These are phyloP conservation scores for Thraustotheca clavata DNA, from an alignment of 352 stramenopile genomes.

Conservation along the genomic window DNA sequence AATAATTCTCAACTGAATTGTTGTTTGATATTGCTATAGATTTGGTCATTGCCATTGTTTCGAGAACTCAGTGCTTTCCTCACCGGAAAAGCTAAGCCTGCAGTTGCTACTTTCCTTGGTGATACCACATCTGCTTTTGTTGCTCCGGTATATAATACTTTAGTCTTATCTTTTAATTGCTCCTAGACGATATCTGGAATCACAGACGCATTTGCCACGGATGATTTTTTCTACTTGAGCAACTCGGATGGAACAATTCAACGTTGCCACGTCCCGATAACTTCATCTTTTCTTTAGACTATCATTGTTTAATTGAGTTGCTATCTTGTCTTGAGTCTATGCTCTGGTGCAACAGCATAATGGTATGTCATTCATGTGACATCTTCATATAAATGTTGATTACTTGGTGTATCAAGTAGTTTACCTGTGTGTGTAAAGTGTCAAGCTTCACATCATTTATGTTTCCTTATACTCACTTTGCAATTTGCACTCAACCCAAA, in stretches of 20 bases:
- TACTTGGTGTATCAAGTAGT: too few relatives aligned
- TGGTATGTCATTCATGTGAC: too few relatives aligned
- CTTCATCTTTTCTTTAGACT: background rate
- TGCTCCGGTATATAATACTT: slow-evolving; percentile 52
- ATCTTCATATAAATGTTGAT: too few relatives aligned
- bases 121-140: slow-evolving; percentile 78
- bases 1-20: background rate
- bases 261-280: slow-evolving; percentile 46
- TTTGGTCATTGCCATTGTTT: slow-evolving; percentile 82
- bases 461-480: too few relatives aligned
- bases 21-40: slow-evolving; percentile 21
- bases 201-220: slow-evolving; percentile 66
- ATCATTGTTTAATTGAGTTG: too few relatives aligned
- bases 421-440: too few relatives aligned
- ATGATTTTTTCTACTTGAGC: slow-evolving; percentile 78
- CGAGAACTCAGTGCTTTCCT: slow-evolving; percentile 57
- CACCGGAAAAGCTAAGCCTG: slow-evolving; percentile 72
- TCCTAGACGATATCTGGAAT: slow-evolving; percentile 71
- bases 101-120: slow-evolving; percentile 63
- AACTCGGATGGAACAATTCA: slow-evolving; percentile 77
- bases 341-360: too few relatives aligned
- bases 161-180: background rate
- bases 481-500: too few relatives aligned
- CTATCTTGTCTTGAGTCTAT: too few relatives aligned
- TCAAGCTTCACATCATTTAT: too few relatives aligned